Percentiles rank a stretch among this genome's conserved stretches.
Evolutionary conservation across 768 basidiomycete species (phyloP).

Genomic region (Naganishia friedmannii): DNA sequence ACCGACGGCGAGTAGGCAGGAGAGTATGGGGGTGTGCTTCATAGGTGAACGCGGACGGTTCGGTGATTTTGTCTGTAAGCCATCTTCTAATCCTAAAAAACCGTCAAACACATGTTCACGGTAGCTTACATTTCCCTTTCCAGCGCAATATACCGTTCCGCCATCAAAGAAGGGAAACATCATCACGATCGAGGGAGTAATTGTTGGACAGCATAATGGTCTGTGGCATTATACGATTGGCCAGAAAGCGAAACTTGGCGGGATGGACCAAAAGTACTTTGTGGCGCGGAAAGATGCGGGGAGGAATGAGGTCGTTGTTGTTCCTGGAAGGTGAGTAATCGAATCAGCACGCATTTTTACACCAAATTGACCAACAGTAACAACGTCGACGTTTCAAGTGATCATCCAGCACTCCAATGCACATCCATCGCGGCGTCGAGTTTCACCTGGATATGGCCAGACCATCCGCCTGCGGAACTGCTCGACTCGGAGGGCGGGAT

Average conservation of each 20-base stretch:
- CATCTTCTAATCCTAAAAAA: no score
- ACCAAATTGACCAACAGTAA: not conserved
- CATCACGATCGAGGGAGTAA: constrained; percentile 61
- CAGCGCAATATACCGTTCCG: constrained; percentile 73
- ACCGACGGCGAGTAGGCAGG: constrained; percentile 70
- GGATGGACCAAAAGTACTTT: constrained; percentile 64
- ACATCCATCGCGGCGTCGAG: constrained; percentile 42
- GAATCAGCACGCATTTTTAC: no score
- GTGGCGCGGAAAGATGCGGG: constrained; percentile 68
- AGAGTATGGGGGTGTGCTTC: constrained; percentile 95
- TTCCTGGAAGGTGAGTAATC: constrained; percentile 68
- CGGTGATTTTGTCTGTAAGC: constrained; percentile 67
- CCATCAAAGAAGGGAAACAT: constrained; percentile 64
- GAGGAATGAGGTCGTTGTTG: constrained; percentile 70
- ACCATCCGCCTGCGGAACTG: constrained; percentile 55
- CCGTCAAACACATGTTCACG: not conserved
- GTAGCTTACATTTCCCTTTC: not conserved
- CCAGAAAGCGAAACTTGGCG: constrained; percentile 67
- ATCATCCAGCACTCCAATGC: constrained; percentile 62
- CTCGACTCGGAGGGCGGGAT: constrained; percentile 57
- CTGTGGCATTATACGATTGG: constrained; percentile 84
- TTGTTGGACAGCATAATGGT: constrained; percentile 66
- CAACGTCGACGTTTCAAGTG: constrained; percentile 52
- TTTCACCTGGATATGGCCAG: constrained; percentile 77
- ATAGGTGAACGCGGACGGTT: constrained; percentile 77